Evolutionary conservation across 306 rosid species (phyloP).

Genomic region (Lathyrus tuberosus): DNA sequence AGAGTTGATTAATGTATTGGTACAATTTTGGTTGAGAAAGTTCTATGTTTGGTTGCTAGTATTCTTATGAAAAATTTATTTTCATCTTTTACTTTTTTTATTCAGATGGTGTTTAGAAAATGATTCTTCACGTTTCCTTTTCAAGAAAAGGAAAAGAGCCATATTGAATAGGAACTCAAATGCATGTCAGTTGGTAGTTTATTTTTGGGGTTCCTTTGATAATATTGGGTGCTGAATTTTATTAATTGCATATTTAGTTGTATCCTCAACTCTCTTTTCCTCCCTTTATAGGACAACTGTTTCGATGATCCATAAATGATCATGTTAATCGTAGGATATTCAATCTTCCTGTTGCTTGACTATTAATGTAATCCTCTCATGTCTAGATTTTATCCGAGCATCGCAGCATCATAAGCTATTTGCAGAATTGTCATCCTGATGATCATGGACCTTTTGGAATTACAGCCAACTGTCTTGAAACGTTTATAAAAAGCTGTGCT

Average conservation of each 20-base stretch:
- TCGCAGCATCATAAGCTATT: slow-evolving; percentile 90
- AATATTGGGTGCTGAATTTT: slow-evolving; percentile 34
- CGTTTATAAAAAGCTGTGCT: slow-evolving; percentile 97
- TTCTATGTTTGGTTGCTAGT: slow-evolving; percentile 19
- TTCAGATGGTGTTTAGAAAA: slow-evolving; percentile 2
- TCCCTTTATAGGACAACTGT: neutral
- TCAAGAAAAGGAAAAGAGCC: neutral
- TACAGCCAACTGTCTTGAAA: slow-evolving; percentile 94
- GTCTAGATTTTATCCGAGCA: slow-evolving; percentile 91
- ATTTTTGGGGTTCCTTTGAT: slow-evolving; percentile 13
- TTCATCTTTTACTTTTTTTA: neutral
- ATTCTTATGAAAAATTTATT: slow-evolving; percentile 23
- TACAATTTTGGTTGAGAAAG: slow-evolving; percentile 19
- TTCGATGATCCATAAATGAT: slow-evolving; percentile 14
- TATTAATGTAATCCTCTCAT: slow-evolving; percentile 39
- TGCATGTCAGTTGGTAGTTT: slow-evolving; percentile 25
- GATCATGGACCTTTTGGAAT: slow-evolving; percentile 96
- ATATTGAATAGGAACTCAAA: slow-evolving; percentile 1
- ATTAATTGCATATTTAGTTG: slow-evolving; percentile 12
- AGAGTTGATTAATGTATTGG: slow-evolving; percentile 20
- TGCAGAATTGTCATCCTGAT: slow-evolving; percentile 96
- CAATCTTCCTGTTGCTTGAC: slow-evolving; percentile 34
- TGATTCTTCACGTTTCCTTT: slow-evolving; percentile 23
- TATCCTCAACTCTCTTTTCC: slow-evolving; percentile 1
- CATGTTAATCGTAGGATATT: slow-evolving; percentile 28